phyloP scores from a whole-genome alignment of 129 eudicot species.

The Lactuca saligna region DNA sequence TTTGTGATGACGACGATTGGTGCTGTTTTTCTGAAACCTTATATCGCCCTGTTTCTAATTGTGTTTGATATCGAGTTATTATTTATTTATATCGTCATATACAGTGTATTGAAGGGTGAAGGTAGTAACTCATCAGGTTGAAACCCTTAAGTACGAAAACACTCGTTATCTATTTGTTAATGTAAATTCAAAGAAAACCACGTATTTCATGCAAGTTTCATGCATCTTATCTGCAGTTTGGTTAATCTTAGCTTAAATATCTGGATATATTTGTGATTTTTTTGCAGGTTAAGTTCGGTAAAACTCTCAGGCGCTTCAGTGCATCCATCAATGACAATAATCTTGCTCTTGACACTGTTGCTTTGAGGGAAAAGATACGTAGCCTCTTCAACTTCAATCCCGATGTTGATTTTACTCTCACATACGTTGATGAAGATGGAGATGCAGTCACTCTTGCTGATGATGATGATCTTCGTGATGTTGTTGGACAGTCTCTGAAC shows the following conservation, averaged over 20 bases:
- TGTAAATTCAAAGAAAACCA: not conserved
- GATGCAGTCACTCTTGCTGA: slow-evolving; percentile 84
- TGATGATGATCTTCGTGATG: slow-evolving; percentile 81
- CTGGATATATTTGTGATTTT: not conserved
- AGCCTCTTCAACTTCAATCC: slow-evolving; percentile 56
- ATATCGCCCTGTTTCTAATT: not conserved
- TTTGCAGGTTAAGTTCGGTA: slow-evolving; percentile 76
- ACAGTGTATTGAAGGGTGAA: no score
- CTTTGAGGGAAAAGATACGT: slow-evolving; percentile 55
- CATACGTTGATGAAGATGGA: slow-evolving; percentile 81
- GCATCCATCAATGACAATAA: slow-evolving; percentile 41
- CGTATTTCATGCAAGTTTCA: not conserved
- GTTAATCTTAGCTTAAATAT: not conserved
- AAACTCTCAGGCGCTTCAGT: slow-evolving; percentile 76
- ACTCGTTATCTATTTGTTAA: not conserved
- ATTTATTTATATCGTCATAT: not conserved
- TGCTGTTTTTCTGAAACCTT: not conserved
- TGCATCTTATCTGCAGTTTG: not conserved
- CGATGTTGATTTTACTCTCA: slow-evolving; percentile 49
- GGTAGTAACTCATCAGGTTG: not conserved
- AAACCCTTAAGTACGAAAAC: not conserved
- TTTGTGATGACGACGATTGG: slow-evolving; percentile 3
- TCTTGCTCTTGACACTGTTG: slow-evolving; percentile 49
- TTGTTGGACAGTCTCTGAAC: slow-evolving; percentile 65
- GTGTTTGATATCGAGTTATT: not conserved